These are phyloP conservation scores for Noccaea caerulescens DNA, from an alignment of 345 rosid genomes.

Conservation along the genomic window DNA sequence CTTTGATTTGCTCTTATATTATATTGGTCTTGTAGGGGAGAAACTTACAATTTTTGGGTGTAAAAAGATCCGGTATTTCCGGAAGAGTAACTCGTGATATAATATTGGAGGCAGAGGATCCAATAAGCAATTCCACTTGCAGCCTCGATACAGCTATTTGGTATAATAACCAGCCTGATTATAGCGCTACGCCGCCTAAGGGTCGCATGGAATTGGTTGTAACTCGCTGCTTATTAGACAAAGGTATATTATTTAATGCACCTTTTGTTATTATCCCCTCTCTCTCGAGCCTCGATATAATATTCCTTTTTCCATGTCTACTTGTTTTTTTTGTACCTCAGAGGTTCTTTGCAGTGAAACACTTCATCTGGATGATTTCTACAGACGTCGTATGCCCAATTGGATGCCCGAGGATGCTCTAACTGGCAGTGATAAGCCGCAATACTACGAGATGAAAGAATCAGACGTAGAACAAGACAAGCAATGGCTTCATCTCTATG, in stretches of 20 bases:
- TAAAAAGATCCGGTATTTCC: background rate
- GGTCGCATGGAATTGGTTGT: background rate
- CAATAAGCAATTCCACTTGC: background rate
- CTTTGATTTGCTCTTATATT: background rate
- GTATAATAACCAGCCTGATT: too few species aligned
- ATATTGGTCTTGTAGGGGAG: background rate
- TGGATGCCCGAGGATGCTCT: background rate
- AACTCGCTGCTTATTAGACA: background rate
- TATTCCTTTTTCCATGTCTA: background rate
- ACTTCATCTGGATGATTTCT: background rate
- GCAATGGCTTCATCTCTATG: background rate
- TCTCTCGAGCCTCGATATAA: background rate
- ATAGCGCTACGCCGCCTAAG: too few species aligned
- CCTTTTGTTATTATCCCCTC: background rate
- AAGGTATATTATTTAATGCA: background rate
- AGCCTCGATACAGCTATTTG: background rate
- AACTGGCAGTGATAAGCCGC: background rate
- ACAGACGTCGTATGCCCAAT: conserved; percentile 3
- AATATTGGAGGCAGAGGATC: background rate
- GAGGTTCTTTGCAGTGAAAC: background rate
- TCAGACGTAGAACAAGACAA: background rate
- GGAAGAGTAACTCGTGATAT: too few species aligned
- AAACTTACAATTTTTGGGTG: background rate
- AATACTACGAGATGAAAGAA: conserved; percentile 9
- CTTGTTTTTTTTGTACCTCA: background rate